A percentile compares a stretch with the other conserved stretches of the same genome.
Conservation (phyloP, 257 asterid genomes). For the Solanum verrucosum region DNA sequence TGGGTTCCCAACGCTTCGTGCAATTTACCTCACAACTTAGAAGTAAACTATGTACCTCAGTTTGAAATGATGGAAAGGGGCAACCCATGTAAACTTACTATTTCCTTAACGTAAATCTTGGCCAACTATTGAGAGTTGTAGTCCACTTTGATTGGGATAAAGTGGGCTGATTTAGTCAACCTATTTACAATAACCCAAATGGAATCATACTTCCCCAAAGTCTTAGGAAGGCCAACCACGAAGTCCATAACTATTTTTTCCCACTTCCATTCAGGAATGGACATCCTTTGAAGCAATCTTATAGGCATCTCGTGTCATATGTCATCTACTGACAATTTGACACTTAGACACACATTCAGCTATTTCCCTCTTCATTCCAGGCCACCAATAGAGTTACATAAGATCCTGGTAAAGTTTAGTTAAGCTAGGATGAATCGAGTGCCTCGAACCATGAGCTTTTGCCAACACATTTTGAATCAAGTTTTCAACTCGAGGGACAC, state of each 20-base stretch:
- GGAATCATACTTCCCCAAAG: not conserved
- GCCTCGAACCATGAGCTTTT: not conserved
- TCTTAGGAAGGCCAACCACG: not conserved
- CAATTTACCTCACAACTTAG: not conserved
- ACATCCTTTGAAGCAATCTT: not conserved
- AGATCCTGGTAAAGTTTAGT: too few relatives aligned
- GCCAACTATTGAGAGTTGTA: not conserved
- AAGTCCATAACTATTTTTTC: not conserved
- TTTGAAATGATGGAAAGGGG: not conserved
- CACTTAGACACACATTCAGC: not conserved
- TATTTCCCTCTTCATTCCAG: not conserved
- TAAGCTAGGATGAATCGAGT: not conserved
- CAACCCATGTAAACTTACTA: not conserved
- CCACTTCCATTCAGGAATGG: not conserved
- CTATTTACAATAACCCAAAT: not conserved
- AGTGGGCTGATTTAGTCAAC: not conserved
- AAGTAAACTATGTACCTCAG: not conserved
- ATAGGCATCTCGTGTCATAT: not conserved
- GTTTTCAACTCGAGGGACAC: not conserved
- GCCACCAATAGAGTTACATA: not conserved
- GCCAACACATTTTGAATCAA: not conserved
- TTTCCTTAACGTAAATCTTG: not conserved
- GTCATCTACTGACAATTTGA: not conserved
- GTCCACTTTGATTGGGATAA: not conserved
- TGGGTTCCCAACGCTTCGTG: not conserved